These are phyloP conservation scores for Aphanomyces stellatus DNA, from an alignment of 352 stramenopile species.

Conservation along the genomic window DNA sequence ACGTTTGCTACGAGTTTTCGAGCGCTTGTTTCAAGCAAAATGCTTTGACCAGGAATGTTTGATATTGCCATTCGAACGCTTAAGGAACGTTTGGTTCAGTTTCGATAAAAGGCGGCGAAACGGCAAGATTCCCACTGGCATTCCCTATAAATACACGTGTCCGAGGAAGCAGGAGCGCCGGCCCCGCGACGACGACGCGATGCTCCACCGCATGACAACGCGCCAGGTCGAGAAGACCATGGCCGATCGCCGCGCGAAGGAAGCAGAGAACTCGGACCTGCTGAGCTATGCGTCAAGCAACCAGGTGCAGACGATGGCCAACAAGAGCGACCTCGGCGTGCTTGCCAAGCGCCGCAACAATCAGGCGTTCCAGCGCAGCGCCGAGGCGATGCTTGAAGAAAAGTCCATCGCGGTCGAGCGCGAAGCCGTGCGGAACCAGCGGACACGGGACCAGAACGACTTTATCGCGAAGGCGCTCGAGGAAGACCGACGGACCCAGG, in stretches of 20 bases:
- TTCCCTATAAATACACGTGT: not conserved
- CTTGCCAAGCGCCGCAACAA: constrained; percentile 38
- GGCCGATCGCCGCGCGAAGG: constrained; percentile 45
- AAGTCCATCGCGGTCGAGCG: constrained; percentile 24
- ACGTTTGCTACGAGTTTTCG: too few relatives aligned
- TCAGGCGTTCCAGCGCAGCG: constrained; percentile 50
- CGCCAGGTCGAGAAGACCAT: constrained; percentile 57
- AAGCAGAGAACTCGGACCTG: constrained; percentile 45
- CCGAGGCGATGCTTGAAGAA: constrained; percentile 62
- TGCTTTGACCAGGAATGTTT: too few relatives aligned
- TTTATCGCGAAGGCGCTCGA: constrained; percentile 65
- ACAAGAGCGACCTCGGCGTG: constrained; percentile 59
- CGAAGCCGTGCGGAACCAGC: constrained; percentile 22
- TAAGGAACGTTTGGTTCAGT: too few relatives aligned
- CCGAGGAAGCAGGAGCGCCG: not conserved
- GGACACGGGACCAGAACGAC: constrained; percentile 62
- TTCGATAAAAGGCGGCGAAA: not conserved
- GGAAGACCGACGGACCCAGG: constrained; percentile 38
- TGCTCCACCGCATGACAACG: constrained; percentile 39
- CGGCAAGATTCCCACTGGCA: not conserved
- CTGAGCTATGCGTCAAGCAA: constrained; percentile 45
- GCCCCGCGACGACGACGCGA: too few relatives aligned
- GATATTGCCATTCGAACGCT: too few relatives aligned
- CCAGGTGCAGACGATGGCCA: constrained; percentile 46
- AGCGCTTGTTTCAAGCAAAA: too few relatives aligned